These are phyloP conservation scores for Pleurotus pulmonarius DNA, from an alignment of 768 basidiomycete genomes.

Conservation along the genomic window DNA sequence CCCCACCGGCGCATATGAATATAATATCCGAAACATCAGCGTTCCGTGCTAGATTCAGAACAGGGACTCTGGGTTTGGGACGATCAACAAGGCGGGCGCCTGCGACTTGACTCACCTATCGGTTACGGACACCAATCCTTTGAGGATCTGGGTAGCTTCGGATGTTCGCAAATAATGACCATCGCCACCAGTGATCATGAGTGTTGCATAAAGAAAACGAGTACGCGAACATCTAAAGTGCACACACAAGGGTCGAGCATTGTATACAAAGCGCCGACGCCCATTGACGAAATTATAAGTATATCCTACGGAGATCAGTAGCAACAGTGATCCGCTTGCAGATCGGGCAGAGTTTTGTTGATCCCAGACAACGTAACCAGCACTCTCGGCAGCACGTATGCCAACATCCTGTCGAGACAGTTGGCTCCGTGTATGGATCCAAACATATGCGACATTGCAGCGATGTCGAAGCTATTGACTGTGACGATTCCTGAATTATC, in stretches of 20 bases:
- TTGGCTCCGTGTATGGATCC: constrained; percentile 74
- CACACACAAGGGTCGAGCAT: neutral
- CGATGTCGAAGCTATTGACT: constrained; percentile 32
- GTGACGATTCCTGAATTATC: constrained; percentile 36
- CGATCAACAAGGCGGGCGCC: no score
- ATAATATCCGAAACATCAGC: no score
- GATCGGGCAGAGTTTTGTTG: constrained; percentile 81
- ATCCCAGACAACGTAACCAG: constrained; percentile 81
- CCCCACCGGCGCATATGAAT: no score
- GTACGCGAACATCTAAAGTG: no score
- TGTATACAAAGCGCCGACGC: neutral
- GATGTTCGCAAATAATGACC: no score
- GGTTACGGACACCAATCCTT: no score
- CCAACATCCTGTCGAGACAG: constrained; percentile 83
- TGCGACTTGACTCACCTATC: no score
- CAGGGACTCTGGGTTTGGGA: no score
- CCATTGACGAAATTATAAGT: constrained; percentile 41
- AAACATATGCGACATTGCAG: constrained; percentile 74
- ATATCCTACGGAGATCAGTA: constrained; percentile 71
- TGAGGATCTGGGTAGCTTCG: no score
- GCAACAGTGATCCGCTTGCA: constrained; percentile 84
- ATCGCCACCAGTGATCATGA: no score
- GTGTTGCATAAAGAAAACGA: neutral
- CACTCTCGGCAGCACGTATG: constrained; percentile 81
- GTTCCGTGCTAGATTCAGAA: no score